Evolutionary conservation across 2,329 filamentous ascomycete genomes (phyloP).

Genomic region (Aspergillus sergii): DNA sequence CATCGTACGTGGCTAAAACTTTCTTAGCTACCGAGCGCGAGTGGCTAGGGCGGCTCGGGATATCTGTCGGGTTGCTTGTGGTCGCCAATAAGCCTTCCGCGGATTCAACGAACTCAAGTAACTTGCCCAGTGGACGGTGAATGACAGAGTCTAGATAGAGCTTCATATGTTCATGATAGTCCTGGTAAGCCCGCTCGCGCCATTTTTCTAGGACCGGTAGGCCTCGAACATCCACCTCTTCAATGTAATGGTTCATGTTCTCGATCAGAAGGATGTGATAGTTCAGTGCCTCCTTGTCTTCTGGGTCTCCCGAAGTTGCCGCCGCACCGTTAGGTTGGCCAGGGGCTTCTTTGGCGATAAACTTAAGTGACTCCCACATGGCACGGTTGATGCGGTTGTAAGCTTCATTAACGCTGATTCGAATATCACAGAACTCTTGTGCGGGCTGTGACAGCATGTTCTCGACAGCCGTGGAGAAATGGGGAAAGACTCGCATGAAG

Average conservation of each 20-base stretch:
- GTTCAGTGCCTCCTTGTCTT: conserved; percentile 96
- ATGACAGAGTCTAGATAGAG: conserved; percentile 88
- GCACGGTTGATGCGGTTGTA: conserved; percentile 87
- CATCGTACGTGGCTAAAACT: conserved; percentile 76
- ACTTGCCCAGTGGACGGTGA: conserved; percentile 82
- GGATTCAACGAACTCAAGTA: conserved; percentile 89
- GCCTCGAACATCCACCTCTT: conserved; percentile 77
- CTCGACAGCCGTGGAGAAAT: conserved; percentile 80
- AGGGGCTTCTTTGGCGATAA: conserved; percentile 77
- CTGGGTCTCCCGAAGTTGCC: conserved; percentile 62
- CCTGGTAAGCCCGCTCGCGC: conserved; percentile 74
- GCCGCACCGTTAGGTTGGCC: conserved; percentile 56
- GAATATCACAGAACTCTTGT: conserved; percentile 66
- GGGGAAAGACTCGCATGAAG: conserved; percentile 91
- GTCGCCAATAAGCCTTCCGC: conserved; percentile 72
- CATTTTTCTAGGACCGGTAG: conserved; percentile 80
- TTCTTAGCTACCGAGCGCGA: conserved; percentile 84
- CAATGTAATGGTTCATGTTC: conserved; percentile 97
- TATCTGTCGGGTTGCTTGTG: conserved; percentile 57
- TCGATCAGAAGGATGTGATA: conserved; percentile 97
- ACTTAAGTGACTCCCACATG: conserved; percentile 96
- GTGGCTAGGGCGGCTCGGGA: conserved; percentile 81
- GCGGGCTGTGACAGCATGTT: conserved; percentile 68
- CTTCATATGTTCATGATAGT: conserved; percentile 83
- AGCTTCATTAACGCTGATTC: conserved; percentile 78